Percentiles rank a stretch among this genome's conserved stretches.
Conservation (phyloP, 2,329 filamentous ascomycete species). For the Fusarium nematophilum region DNA sequence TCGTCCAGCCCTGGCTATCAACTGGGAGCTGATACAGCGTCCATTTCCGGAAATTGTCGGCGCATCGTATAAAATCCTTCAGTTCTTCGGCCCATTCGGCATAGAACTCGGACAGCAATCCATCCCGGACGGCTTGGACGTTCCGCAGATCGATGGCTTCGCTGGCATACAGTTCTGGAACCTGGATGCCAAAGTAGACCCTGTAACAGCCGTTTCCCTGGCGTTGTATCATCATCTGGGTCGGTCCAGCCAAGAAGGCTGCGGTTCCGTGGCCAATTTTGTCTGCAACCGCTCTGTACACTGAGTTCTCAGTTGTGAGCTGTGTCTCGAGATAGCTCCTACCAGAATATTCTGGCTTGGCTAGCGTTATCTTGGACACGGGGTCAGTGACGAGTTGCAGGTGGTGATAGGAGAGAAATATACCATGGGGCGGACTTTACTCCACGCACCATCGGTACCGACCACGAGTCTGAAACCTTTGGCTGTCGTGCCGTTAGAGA, state of each 20-base stretch:
- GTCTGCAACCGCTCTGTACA: neutral
- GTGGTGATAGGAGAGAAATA: too few relatives aligned
- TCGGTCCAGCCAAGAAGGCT: neutral
- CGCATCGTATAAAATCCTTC: neutral
- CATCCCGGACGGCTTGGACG: neutral
- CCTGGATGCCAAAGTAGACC: conserved; percentile 2
- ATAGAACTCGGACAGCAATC: neutral
- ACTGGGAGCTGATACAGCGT: neutral
- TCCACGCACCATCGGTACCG: neutral
- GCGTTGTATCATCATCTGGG: neutral
- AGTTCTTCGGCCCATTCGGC: neutral
- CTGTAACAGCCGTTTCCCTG: conserved; percentile 2
- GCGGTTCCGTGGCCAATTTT: neutral
- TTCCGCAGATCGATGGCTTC: neutral
- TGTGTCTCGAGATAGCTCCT: neutral
- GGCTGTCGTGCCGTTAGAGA: neutral
- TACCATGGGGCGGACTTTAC: neutral
- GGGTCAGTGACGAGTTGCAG: neutral
- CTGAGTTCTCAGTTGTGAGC: neutral
- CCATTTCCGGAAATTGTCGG: neutral
- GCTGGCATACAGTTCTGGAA: neutral
- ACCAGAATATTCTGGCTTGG: neutral
- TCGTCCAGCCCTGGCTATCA: neutral
- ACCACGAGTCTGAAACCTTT: neutral
- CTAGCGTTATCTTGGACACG: neutral